These are phyloP conservation scores for Plasmopara halstedii DNA, from an alignment of 352 stramenopile species.

Conservation along the genomic window DNA sequence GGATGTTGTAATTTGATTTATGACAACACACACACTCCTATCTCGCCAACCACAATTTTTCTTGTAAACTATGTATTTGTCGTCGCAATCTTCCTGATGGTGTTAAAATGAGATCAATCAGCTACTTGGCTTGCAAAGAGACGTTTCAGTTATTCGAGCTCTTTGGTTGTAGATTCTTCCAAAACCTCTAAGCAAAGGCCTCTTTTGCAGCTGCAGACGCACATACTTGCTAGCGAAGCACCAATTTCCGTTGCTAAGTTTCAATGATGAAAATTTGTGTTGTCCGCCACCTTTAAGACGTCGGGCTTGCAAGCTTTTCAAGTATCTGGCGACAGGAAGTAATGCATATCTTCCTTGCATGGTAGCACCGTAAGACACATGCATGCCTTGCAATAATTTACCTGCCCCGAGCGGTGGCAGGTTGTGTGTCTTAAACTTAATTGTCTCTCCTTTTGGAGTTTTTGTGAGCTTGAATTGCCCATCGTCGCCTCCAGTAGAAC, in stretches of 20 bases:
- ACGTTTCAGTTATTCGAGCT: constrained; percentile 37
- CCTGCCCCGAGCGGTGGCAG: neutral
- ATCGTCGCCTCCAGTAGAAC: neutral
- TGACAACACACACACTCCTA: too few relatives aligned
- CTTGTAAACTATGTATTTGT: too few relatives aligned
- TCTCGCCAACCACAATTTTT: too few relatives aligned
- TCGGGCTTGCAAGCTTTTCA: neutral
- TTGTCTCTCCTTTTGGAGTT: neutral
- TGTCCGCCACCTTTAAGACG: constrained; percentile 32
- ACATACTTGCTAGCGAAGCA: constrained; percentile 33
- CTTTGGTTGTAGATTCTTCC: constrained; percentile 31
- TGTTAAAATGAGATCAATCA: constrained; percentile 45
- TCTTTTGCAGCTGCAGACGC: constrained; percentile 44
- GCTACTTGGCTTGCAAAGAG: constrained; percentile 34
- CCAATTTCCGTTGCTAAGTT: constrained; percentile 47
- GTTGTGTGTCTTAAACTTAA: constrained; percentile 10
- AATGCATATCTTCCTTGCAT: constrained; percentile 33
- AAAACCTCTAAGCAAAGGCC: constrained; percentile 44
- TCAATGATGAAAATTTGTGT: constrained; percentile 59
- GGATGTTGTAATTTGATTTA: too few relatives aligned
- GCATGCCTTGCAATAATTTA: constrained; percentile 2
- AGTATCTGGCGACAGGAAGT: neutral
- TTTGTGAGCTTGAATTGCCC: neutral
- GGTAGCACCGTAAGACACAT: constrained; percentile 2
- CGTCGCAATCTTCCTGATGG: constrained; percentile 34